Evolutionary conservation across 768 basidiomycete genomes (phyloP), one percentile per base, ranked within the genome.

Genomic region (Boletus subcaerulescens): DNA sequence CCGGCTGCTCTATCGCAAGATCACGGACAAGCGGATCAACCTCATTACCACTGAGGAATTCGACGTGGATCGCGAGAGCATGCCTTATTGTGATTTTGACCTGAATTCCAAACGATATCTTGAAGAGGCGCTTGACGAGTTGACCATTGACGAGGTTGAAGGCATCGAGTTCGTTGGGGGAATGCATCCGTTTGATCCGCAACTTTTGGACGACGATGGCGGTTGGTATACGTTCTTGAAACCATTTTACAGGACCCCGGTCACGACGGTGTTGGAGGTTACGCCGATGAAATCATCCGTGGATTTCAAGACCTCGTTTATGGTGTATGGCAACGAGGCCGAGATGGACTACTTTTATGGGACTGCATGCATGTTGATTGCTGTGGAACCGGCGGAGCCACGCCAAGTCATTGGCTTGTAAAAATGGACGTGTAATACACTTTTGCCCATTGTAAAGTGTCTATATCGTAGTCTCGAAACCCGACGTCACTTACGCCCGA

Each of bases 321-420:
- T 55, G 46, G 9, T 35, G 1, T 55, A 53, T n/a, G 56, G 56
- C 1, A 56, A 61, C 15, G 10, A 58, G 20, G 29, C 43, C 2
- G 26, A 48, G 7, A 12, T 58, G 48, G 39, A 17, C 0, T 60
- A 12, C 42, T 59, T 59, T 50, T 59, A 62, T 15, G 61, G 57
- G 24, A 55, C 49, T 26, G 61, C 53, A 5, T 63, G 54, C 50
- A 56, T 62, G 54, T 38, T 63, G 44, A 35, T 59, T 14, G 35
- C 46, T 12, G 39, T 60, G 15, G 55, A 41, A 46, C 43, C 55
- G 0, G 52, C 50, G 0, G 55, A 40, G n/a, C 41, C 52, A 0
- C 57, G 60, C 17, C 17, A 22, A 0, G 3, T 24, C 12, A 2
- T 49, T 43, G 35, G 6, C 13, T 4, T 46, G 43, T 45, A 47